Base-by-base conservation (phyloP, 345 rosid species). In the Nephelium lappaceum region DNA sequence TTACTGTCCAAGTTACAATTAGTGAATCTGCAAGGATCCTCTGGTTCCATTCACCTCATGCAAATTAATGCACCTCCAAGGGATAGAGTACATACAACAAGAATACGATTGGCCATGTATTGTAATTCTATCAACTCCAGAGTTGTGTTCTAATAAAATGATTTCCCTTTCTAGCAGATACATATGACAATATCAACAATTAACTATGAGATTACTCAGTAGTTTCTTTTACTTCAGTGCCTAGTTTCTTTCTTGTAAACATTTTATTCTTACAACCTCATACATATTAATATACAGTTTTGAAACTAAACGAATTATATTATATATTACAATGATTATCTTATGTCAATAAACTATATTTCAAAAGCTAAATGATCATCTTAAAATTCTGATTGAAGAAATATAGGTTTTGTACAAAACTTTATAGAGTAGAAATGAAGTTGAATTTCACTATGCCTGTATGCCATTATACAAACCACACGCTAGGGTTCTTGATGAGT, bases 41-140 rank as follows among this genome's bases (percentile, higher is more conserved):
- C 42, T 71, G 62, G 63, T 71, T 43, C 74, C 60, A 27, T 31
- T 6, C 74, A 49, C 23, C 19, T 47, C 74, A 71, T 8, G 64
- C 63, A 27, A 71, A 71, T 23, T 51, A 53, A 71, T 42, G 55
- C 45, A 10, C 15, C 24, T 51, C 3, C 63, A 31, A 11, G 12
- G 73, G 62, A 53, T 4, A 53, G 64, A 53, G 3, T 31, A 53
- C 39, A 53, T 36, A 27, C 8, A 18, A 23, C 45, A 53, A 12
- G 25, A 53, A 27, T 27, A 18, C 18, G 45, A 18, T 27, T 71
- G 23, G 21, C 15, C 9, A 45, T 8, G 21, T 4, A 27, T 27
- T 27, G 23, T 16, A 19, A 53, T 71, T 8, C 24, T 31, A 18
- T 31, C 45, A 53, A 24, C 60, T 18, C 6, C 8, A 8, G 58